phyloP scores from a whole-genome alignment of 352 stramenopile genomes.

The Saprolegnia parasitica region DNA sequence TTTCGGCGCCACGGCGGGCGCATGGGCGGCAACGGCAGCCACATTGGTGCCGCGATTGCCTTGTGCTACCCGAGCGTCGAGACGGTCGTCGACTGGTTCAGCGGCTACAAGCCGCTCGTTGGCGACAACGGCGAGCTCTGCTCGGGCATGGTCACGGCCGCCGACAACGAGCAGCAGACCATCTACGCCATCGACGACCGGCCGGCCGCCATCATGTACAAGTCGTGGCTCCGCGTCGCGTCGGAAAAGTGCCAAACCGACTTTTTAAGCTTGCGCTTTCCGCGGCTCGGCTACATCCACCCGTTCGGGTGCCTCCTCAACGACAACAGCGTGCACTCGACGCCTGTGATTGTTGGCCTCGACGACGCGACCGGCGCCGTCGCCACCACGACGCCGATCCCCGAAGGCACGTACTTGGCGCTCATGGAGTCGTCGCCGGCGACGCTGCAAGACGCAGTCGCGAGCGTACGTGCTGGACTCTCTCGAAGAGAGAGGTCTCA shows the following conservation, averaged over 20 bases:
- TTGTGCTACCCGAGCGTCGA: conserved; percentile 82
- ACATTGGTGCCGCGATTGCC: conserved; percentile 78
- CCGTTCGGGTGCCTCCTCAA: conserved; percentile 60
- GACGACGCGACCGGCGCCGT: conserved; percentile 70
- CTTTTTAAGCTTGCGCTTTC: conserved; percentile 54
- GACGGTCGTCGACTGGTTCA: conserved; percentile 84
- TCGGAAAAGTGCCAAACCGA: conserved; percentile 71
- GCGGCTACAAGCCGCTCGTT: conserved; percentile 72
- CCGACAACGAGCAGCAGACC: conserved; percentile 74
- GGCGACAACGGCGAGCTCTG: conserved; percentile 64
- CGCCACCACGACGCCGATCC: conserved; percentile 75
- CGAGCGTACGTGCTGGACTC: conserved; percentile 44
- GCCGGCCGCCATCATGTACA: conserved; percentile 73
- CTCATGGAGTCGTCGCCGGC: conserved; percentile 83
- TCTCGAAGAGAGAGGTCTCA: neutral
- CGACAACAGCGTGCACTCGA: conserved; percentile 62
- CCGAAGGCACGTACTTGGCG: conserved; percentile 70
- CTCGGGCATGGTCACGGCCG: conserved; percentile 68
- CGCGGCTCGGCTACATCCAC: conserved; percentile 74
- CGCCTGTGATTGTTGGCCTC: conserved; percentile 77
- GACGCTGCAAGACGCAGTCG: conserved; percentile 78
- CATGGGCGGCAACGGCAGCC: conserved; percentile 68
- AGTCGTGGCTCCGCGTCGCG: conserved; percentile 79
- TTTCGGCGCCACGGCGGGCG: conserved; percentile 75
- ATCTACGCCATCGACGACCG: conserved; percentile 85